Percentiles rank a stretch among this genome's conserved stretches.
Evolutionary conservation across 2,329 filamentous ascomycete genomes (phyloP).

Genomic region (Cercospora beticola): DNA sequence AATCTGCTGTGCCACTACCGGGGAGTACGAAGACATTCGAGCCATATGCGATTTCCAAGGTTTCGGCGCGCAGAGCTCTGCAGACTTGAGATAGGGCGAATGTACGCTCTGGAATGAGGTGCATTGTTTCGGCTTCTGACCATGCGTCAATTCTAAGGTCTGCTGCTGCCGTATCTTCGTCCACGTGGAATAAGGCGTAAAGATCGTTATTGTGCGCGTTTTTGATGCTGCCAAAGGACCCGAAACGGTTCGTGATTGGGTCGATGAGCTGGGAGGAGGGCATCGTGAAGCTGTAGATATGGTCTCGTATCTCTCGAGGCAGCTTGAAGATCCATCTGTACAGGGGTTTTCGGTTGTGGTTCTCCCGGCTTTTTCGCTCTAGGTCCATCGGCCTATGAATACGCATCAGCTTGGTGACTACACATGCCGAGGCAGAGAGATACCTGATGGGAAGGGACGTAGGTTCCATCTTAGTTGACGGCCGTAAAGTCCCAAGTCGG

Average conservation of each 20-base stretch:
- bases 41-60: not conserved
- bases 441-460: not conserved
- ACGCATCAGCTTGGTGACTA: not conserved
- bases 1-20: not conserved
- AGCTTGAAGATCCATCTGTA: not conserved
- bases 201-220: not conserved
- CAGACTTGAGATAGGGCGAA: not conserved
- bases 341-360: not conserved
- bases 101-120: not conserved
- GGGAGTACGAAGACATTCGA: slow-evolving; percentile 1
- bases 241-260: not conserved
- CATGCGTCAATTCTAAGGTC: not conserved
- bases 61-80: not conserved
- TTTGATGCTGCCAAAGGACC: not conserved
- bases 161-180: not conserved
- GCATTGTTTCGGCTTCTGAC: not conserved
- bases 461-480: not conserved
- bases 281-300: not conserved
- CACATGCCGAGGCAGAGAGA: not conserved
- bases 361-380: not conserved
- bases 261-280: not conserved
- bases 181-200: not conserved
- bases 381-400: not conserved
- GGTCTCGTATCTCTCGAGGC: not conserved
- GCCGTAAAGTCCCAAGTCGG: not conserved